Conservation (phyloP, 305 asterid species). For the Ilex paraguariensis region DNA sequence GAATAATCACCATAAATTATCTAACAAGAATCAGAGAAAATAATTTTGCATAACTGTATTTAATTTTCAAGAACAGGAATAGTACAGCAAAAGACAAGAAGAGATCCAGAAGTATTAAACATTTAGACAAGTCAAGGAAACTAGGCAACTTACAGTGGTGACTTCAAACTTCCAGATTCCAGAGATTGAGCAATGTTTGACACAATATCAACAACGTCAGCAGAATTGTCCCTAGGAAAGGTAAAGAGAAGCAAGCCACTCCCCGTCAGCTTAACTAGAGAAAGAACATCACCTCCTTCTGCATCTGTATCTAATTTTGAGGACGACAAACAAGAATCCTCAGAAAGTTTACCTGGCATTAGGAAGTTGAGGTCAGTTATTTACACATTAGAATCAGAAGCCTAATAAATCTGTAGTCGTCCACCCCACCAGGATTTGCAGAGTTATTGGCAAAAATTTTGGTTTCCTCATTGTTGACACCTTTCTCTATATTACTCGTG, state of each 20-base stretch:
- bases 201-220: conserved; percentile 28
- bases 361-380: not conserved
- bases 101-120: conserved; percentile 1
- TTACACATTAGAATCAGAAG: not conserved
- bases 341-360: conserved; percentile 2
- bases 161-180: conserved; percentile 26
- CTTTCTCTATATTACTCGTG: conserved; percentile 6
- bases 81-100: not conserved
- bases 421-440: not conserved
- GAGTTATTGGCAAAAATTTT: conserved; percentile 10
- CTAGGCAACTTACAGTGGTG: conserved; percentile 34
- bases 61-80: not conserved
- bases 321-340: conserved; percentile 1
- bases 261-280: conserved; percentile 41
- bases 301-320: conserved; percentile 18
- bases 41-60: no score
- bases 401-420: no score
- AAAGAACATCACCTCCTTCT: conserved; percentile 23
- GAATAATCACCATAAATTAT: no score
- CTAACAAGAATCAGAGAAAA: no score
- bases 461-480: conserved; percentile 7
- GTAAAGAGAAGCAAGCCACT: conserved; percentile 39
- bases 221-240: conserved; percentile 28
- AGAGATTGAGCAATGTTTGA: conserved; percentile 27
- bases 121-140: conserved; percentile 2